Base-by-base conservation (phyloP, 805 yeast genomes). In the Wickerhamomyces canadensis region DNA sequence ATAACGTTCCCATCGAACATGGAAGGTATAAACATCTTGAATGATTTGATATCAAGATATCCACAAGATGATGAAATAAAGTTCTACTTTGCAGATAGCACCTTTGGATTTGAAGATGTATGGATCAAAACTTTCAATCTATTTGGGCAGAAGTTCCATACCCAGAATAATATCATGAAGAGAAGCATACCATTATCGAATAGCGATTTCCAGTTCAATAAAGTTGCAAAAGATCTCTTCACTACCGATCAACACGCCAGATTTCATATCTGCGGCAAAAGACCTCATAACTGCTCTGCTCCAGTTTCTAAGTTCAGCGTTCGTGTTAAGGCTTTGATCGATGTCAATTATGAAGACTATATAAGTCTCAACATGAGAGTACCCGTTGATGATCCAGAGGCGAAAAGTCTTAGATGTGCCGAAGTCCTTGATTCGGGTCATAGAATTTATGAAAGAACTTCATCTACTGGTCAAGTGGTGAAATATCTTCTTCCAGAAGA, bases 71-170 rank as follows among this genome's bases (percentile, higher is more conserved):
- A 29, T 12, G 64, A 65, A 16, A 52, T 74, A 6, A 54, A 52
- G 2, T 68, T 74, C 40, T 58, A 51, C 33, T 67, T 75, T 34
- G 48, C 52, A 4, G 74, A 72, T 36, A 49, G 54, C 18, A 57
- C 58, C 0, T 49, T 67, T 4, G 83, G 83, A 3, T 74, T 74
- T 43, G 84, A 77, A 46, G 75, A 73, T 36, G 69, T 65, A 1
- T 71, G 79, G 72, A 55, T 65, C 3, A 60, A 61, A 5, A 44
- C 74, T 4, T 53, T 58, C 0, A 35, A 47, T 0, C 33, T 43
- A 4, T 52, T 58, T 30, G 37, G 48, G 2, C 45, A 54, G 3
- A 47, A 47, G 26, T 42, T 65, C 9, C 70, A 67, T 39, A 43
- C 58, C 18, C 62, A 55, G 30, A n/a, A 35, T 4, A 58, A 57